A percentile compares a stretch with the other conserved stretches of the same genome.
Conservation (phyloP, 2,329 filamentous ascomycete genomes). For the Talaromyces sp. region DNA sequence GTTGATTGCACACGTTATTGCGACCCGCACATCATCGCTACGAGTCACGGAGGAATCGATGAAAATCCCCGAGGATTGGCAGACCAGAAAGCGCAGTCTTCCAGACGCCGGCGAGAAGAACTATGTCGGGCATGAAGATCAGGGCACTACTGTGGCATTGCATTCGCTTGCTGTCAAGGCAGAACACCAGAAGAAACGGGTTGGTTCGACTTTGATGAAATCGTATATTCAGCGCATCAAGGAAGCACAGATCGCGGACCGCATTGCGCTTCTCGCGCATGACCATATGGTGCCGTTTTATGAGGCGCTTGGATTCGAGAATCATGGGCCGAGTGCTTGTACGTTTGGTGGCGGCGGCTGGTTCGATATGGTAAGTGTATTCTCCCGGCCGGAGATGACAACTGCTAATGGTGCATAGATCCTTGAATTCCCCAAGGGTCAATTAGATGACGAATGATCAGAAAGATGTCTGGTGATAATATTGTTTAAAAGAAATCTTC, state of each 20-base stretch:
- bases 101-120: conserved; percentile 38
- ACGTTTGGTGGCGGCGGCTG: conserved; percentile 76
- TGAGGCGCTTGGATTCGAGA: conserved; percentile 68
- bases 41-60: conserved; percentile 74
- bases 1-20: conserved; percentile 74
- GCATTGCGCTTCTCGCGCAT: conserved; percentile 73
- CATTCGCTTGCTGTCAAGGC: conserved; percentile 81
- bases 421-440: conserved; percentile 28
- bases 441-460: conserved; percentile 11
- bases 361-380: conserved; percentile 68
- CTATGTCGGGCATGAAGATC: conserved; percentile 65
- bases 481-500: not conserved
- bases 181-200: conserved; percentile 67
- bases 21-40: conserved; percentile 63
- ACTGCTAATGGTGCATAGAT: conserved; percentile 22
- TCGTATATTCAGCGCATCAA: conserved; percentile 75
- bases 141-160: conserved; percentile 71
- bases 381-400: not conserved
- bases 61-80: conserved; percentile 68
- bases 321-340: conserved; percentile 65
- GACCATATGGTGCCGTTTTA: conserved; percentile 74
- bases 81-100: conserved; percentile 41
- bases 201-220: conserved; percentile 71
- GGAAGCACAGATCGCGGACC: conserved; percentile 65
- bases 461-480: not conserved